phyloP scores from a whole-genome alignment of 805 yeast species.

The Kodamaea kakaduensis region DNA sequence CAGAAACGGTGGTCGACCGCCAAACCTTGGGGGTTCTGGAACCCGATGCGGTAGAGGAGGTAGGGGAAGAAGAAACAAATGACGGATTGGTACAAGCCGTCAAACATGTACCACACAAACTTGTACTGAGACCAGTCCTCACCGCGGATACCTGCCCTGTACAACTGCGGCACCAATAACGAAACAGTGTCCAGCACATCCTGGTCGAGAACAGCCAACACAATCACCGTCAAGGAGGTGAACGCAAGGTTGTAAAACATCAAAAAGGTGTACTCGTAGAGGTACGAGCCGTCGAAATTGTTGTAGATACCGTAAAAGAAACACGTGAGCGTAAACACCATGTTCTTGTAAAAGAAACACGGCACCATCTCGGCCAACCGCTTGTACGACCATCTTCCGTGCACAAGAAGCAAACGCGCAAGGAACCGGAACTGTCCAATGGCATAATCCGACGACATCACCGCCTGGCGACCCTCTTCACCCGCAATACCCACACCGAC shows the following conservation, averaged over 20 bases:
- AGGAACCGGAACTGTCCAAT: slow-evolving; percentile 77
- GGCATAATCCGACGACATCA: slow-evolving; percentile 84
- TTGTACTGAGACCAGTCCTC: slow-evolving; percentile 66
- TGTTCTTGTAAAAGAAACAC: slow-evolving; percentile 74
- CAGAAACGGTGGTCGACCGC: slow-evolving; percentile 67
- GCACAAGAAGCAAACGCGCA: slow-evolving; percentile 63
- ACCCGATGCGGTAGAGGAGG: slow-evolving; percentile 33
- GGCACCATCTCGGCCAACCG: slow-evolving; percentile 83
- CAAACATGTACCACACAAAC: slow-evolving; percentile 70
- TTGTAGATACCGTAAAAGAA: slow-evolving; percentile 78
- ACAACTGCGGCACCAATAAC: slow-evolving; percentile 68
- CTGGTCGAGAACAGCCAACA: slow-evolving; percentile 76
- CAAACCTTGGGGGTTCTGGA: slow-evolving; percentile 48
- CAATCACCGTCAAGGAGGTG: slow-evolving; percentile 76
- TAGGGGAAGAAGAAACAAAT: slow-evolving; percentile 74
- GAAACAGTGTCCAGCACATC: slow-evolving; percentile 71
- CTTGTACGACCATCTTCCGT: slow-evolving; percentile 86
- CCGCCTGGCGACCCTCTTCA: slow-evolving; percentile 88
- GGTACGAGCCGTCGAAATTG: slow-evolving; percentile 75
- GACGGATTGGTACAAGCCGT: slow-evolving; percentile 72
- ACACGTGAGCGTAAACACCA: slow-evolving; percentile 65
- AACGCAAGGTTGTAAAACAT: slow-evolving; percentile 81
- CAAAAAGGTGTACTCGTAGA: slow-evolving; percentile 73
- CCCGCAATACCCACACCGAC: slow-evolving; percentile 90
- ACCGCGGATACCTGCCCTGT: slow-evolving; percentile 68